Base-by-base conservation (phyloP, 371 early-diverging fungal species). In the Rhizopus arrhizus region DNA sequence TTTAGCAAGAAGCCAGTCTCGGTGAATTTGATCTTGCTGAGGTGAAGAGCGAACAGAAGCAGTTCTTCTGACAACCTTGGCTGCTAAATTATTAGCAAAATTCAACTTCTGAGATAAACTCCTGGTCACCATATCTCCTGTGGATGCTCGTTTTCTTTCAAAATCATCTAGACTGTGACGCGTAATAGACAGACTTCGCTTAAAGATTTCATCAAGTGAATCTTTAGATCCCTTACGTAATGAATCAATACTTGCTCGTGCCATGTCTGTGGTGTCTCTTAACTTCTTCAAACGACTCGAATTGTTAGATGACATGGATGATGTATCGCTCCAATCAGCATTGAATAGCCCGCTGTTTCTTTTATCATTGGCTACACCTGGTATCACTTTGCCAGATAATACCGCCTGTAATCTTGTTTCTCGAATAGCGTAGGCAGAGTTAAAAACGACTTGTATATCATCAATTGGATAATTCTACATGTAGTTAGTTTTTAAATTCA, bases 391-490 rank as follows among this genome's bases (percentile, higher is more conserved):
- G 1, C 78, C 75, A 4, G 48, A 50, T 0, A 65, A 64, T 8
- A 71, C 46, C 15, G 69, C 72, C 28, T 73, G 63, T 28, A 73
- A 42, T n/a, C 80, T 58, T 46, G 65, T 66, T 51, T 80, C 75
- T 33, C 80, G 69, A 42, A 80, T 68, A 4, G 73, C 43, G 45
- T 76, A 71, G 0, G 80, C 80, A 15, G 66, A 68, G 41, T 64
- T 71, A 12, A 80, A 53, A 7, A 80, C 77, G n/a, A 70, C 46
- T 52, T 80, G 80, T 42, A 82, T 69, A 57, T 84, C 84, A 49
- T 68, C 56, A 58, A 78, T 69, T 13, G 84, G 84, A 59, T 84
- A 84, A 46, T 84, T 78, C 75, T 80, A 56, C 40, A 15, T 31
- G 48, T 28, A 40, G 2, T 43, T 1, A 43, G 1, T 43, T 5